phyloP scores from a whole-genome alignment of 345 rosid genomes.

The Nephelium lappaceum region DNA sequence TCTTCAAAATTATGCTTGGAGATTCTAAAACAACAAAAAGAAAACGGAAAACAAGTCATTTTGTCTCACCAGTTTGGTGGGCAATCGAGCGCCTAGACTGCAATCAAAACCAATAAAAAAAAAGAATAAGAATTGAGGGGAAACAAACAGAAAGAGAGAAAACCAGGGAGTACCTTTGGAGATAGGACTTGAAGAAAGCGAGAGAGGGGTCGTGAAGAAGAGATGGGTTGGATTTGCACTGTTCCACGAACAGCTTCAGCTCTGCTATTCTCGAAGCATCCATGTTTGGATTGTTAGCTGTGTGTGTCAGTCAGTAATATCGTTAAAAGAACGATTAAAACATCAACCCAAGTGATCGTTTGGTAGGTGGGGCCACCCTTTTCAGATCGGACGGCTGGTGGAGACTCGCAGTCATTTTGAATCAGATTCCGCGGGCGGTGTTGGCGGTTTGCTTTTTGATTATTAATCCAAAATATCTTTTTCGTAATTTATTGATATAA shows the following conservation, averaged over 20 bases:
- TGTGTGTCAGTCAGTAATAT: no score
- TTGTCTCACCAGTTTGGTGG: constrained; percentile 54
- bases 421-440: not conserved
- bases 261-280: constrained; percentile 50
- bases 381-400: no score
- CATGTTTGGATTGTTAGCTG: constrained; percentile 25
- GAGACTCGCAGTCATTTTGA: not conserved
- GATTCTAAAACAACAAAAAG: not conserved
- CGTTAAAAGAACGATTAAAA: no score
- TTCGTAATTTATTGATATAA: no score
- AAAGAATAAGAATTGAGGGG: not conserved
- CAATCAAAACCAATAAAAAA: constrained; percentile 13
- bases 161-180: constrained; percentile 45
- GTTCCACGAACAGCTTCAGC: constrained; percentile 46
- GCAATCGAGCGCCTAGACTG: constrained; percentile 80
- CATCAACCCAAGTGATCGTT: no score
- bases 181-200: constrained; percentile 68
- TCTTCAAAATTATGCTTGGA: not conserved
- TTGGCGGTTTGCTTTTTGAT: no score
- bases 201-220: constrained; percentile 65
- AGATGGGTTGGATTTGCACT: constrained; percentile 64
- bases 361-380: no score
- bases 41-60: not conserved
- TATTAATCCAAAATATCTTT: no score
- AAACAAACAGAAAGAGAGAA: not conserved